Evolutionary conservation across 257 asterid species (phyloP), one percentile per base, ranked within the genome.

Genomic region (Cordia subcordata): DNA sequence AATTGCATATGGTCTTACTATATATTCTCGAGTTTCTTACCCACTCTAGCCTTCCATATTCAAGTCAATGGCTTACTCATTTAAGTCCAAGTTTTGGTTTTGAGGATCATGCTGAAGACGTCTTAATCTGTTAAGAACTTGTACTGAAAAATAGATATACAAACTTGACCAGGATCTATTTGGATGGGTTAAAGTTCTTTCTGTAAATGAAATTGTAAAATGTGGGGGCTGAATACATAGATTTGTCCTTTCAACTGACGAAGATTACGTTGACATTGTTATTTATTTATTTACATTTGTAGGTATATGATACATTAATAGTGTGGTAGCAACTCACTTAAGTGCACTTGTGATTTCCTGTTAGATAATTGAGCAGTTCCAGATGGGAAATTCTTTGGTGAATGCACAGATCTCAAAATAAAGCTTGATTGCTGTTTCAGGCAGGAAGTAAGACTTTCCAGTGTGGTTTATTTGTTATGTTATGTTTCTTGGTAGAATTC

Each of bases 351-450:
- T 8, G 42, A 21, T 61, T 66, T 11, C 55, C n/a, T 19, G 60
- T 14, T 71, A 87, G 95, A 76, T 87, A 49, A 84, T 87, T 49
- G 85, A 87, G 70, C 57, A 68, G 68, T 87, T 87, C 65, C 95
- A 87, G 67, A 84, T 21, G 86, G 90, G 64, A 87, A 87, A 69
- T 87, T 84, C 64, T 79, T 87, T 47, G 92, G 92, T 37, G 65
- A 76, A 64, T 84, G 95, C 83, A 84, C 95, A 11, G 86, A 79
- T 63, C 69, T 84, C 55, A 86, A 86, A 68, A 61, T 86, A 72
- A 86, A 86, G 77, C 88, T 84, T n/a, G 90, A 86, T 55, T 70
- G 55, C 49, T 87, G 95, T 76, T 84, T 87, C 76, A 80, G 94
- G 18, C 76, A 82, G 57, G 95, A 87, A 69, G 95, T 87, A 75